These are phyloP conservation scores for Babesia sp. DNA, from an alignment of 169 alveolate species.

Conservation along the genomic window DNA sequence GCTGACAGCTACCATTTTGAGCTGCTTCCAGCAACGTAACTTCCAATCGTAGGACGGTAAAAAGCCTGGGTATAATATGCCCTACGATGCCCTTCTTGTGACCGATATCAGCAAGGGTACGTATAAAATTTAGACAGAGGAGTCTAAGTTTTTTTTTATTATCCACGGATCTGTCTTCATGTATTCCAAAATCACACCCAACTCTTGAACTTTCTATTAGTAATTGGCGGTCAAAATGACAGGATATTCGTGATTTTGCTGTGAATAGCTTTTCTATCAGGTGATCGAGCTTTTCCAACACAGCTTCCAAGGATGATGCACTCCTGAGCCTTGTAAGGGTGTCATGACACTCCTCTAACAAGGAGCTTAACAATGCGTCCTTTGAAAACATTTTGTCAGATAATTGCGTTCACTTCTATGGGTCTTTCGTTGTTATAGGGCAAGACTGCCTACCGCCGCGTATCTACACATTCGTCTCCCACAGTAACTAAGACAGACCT, in stretches of 20 bases:
- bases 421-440: neutral
- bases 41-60: conserved; percentile 20
- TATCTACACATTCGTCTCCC: neutral
- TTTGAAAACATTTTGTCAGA: neutral
- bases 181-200: neutral
- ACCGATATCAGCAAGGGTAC: neutral
- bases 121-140: conserved; percentile 7
- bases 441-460: neutral
- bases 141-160: conserved; percentile 1
- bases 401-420: neutral
- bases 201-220: neutral
- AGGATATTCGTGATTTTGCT: conserved; percentile 1
- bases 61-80: neutral
- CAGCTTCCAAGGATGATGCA: neutral
- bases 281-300: conserved; percentile 8
- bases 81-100: neutral
- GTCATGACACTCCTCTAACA: neutral
- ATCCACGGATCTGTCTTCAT: neutral
- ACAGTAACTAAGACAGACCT: neutral
- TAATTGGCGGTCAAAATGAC: conserved; percentile 33
- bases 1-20: neutral
- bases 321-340: neutral
- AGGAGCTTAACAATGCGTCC: neutral
- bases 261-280: conserved; percentile 11
- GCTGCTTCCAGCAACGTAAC: neutral